A percentile compares a stretch with the other conserved stretches of the same genome.
Conservation (phyloP, 371 early-diverging fungal genomes). For the Coemansia sp. region DNA sequence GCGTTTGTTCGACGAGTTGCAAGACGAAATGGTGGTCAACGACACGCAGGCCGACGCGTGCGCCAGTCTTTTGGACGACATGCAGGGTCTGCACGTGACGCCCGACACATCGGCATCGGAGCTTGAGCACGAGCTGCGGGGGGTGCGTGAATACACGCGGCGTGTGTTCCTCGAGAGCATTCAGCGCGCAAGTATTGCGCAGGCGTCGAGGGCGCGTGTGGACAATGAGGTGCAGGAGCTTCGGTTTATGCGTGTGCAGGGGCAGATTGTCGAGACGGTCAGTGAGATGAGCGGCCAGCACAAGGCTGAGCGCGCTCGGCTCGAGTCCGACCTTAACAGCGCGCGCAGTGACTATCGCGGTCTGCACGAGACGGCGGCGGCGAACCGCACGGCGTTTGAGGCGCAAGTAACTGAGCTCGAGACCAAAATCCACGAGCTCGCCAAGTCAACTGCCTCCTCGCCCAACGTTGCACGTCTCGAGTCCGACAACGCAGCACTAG, state of each 20-base stretch:
- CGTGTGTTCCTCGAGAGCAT: slow-evolving; percentile 20
- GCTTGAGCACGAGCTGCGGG: slow-evolving; percentile 11
- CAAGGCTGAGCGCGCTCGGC: slow-evolving; percentile 19
- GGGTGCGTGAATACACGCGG: slow-evolving; percentile 9
- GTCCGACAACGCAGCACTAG: slow-evolving; percentile 14
- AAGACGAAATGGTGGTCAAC: slow-evolving; percentile 16
- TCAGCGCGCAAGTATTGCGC: slow-evolving; percentile 17
- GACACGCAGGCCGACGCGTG: slow-evolving; percentile 23
- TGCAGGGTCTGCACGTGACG: slow-evolving; percentile 10
- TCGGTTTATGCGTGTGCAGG: slow-evolving; percentile 30
- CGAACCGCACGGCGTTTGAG: slow-evolving; percentile 15
- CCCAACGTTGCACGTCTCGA: slow-evolving; percentile 8
- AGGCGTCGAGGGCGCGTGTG: not conserved
- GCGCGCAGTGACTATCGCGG: slow-evolving; percentile 24
- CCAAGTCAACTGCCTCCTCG: not conserved
- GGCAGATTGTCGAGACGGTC: slow-evolving; percentile 37
- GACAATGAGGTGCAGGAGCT: slow-evolving; percentile 30
- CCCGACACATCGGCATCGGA: not conserved
- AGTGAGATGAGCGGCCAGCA: slow-evolving; percentile 29
- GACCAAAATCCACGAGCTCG: slow-evolving; percentile 6
- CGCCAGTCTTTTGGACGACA: slow-evolving; percentile 14
- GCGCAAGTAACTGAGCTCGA: slow-evolving; percentile 25
- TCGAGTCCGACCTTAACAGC: slow-evolving; percentile 7
- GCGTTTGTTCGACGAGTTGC: slow-evolving; percentile 29
- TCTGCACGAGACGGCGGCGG: slow-evolving; percentile 20